A percentile compares a stretch with the other conserved stretches of the same genome.
Conservation (phyloP, 2,329 filamentous ascomycete genomes). For the Sclerotinia sclerotiorum region DNA sequence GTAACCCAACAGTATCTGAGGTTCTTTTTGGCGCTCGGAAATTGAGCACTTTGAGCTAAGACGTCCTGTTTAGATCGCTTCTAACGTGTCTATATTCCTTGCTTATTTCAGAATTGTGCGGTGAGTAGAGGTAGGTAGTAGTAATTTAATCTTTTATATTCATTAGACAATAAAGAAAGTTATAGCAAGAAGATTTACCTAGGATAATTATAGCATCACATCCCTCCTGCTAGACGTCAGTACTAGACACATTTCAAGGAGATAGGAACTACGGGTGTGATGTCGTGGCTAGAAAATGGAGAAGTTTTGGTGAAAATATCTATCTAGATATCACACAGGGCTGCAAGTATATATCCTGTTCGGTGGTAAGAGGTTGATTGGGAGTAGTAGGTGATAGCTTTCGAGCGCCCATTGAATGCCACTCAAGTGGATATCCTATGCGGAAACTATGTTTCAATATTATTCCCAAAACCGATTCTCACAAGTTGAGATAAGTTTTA, state of each 20-base stretch:
- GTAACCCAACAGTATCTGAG: no score
- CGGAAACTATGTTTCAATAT: fast-evolving
- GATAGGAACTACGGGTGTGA: background rate
- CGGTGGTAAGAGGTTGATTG: background rate
- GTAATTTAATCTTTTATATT: background rate
- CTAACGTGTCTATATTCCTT: no score
- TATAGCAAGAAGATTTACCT: background rate
- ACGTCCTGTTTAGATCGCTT: background rate
- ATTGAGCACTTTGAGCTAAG: no score
- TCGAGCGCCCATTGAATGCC: background rate
- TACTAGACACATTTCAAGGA: background rate
- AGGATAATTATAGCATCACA: background rate
- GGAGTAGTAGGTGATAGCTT: background rate
- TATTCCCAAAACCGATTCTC: background rate
- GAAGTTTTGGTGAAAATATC: background rate
- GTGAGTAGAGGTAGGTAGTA: background rate
- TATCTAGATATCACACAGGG: background rate
- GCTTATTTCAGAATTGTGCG: background rate
- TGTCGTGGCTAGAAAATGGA: background rate
- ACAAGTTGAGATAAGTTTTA: background rate
- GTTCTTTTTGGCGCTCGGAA: no score
- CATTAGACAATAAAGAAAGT: background rate
- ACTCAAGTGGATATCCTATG: background rate
- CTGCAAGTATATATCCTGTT: background rate
- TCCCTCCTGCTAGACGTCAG: background rate